A percentile compares a stretch with the other conserved stretches of the same genome.
phyloP scores from a whole-genome alignment of 257 asterid genomes.

The Scutellaria barbata region DNA sequence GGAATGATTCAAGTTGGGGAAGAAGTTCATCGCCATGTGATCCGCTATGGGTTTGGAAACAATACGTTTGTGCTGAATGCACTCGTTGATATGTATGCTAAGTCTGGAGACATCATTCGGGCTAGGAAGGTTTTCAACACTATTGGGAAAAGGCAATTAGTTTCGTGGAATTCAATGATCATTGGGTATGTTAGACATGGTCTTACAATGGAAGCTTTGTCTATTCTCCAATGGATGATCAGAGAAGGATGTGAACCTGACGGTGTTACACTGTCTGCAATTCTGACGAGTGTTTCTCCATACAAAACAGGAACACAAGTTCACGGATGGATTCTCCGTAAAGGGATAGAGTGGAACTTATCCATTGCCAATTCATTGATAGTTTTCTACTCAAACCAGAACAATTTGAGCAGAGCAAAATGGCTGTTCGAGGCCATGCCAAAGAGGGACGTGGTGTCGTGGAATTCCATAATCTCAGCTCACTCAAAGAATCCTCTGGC shows the following conservation, averaged over 20 bases:
- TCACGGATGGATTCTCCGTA: slow-evolving; percentile 75
- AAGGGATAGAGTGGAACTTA: slow-evolving; percentile 54
- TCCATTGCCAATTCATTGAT: slow-evolving; percentile 67
- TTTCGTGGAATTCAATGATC: slow-evolving; percentile 87
- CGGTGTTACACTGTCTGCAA: slow-evolving; percentile 58
- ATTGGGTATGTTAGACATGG: slow-evolving; percentile 68
- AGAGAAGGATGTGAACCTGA: slow-evolving; percentile 56
- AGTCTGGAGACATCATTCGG: slow-evolving; percentile 77
- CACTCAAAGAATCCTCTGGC: slow-evolving; percentile 59
- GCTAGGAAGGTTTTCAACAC: slow-evolving; percentile 61
- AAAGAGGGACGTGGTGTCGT: slow-evolving; percentile 63
- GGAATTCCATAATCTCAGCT: slow-evolving; percentile 89
- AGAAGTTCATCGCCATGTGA: slow-evolving; percentile 78
- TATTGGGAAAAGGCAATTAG: slow-evolving; percentile 56
- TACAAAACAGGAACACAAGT: slow-evolving; percentile 51
- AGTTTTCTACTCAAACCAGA: slow-evolving; percentile 57
- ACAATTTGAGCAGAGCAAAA: slow-evolving; percentile 40
- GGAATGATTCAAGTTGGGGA: slow-evolving; percentile 70
- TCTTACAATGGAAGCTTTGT: slow-evolving; percentile 54
- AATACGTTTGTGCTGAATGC: slow-evolving; percentile 65
- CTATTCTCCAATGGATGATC: slow-evolving; percentile 50
- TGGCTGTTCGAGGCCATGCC: slow-evolving; percentile 67
- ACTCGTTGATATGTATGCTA: slow-evolving; percentile 77
- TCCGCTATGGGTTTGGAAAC: slow-evolving; percentile 58
- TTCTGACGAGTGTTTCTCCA: slow-evolving; percentile 45